A percentile compares a stretch with the other conserved stretches of the same genome.
Evolutionary conservation across 164 flowering plant genomes (phyloP).

Genomic region (Saururus chinensis): DNA sequence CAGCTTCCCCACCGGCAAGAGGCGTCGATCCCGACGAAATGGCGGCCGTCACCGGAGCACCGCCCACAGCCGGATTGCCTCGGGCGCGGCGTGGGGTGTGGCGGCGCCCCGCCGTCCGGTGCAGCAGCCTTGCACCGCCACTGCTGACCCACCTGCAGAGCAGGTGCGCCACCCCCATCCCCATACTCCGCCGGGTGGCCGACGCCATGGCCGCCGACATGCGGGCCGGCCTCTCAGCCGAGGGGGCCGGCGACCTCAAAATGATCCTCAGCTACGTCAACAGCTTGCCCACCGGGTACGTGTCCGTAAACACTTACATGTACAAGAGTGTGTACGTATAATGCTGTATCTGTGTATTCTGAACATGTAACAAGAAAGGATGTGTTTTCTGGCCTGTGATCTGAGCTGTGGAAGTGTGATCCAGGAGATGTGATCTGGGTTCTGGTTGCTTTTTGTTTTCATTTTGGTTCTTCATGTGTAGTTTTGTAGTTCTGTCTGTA

Average conservation of each 20-base stretch:
- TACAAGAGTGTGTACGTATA: too few relatives aligned
- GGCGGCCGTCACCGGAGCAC: background rate
- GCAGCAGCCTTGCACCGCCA: conserved; percentile 20
- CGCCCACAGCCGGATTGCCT: background rate
- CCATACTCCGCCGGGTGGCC: conserved; percentile 59
- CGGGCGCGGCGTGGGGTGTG: background rate
- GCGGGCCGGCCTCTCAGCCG: conserved; percentile 68
- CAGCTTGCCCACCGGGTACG: conserved; percentile 72
- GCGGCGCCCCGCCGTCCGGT: conserved; percentile 19
- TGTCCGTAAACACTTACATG: background rate
- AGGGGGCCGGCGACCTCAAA: conserved; percentile 71
- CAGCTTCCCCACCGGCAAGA: background rate
- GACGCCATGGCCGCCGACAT: conserved; percentile 71
- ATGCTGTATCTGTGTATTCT: background rate
- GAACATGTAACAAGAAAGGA: background rate
- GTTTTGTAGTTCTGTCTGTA: too few relatives aligned
- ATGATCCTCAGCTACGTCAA: conserved; percentile 80
- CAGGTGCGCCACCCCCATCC: conserved; percentile 67
- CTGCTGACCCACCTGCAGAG: conserved; percentile 46
- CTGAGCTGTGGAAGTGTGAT: background rate
- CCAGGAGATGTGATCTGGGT: background rate
- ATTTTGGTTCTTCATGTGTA: background rate
- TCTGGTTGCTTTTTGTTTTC: too few relatives aligned
- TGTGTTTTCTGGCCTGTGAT: background rate
- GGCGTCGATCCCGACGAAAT: background rate